phyloP scores from a whole-genome alignment of 495 filamentous ascomycete genomes.

The Astrocystis sublimbata region DNA sequence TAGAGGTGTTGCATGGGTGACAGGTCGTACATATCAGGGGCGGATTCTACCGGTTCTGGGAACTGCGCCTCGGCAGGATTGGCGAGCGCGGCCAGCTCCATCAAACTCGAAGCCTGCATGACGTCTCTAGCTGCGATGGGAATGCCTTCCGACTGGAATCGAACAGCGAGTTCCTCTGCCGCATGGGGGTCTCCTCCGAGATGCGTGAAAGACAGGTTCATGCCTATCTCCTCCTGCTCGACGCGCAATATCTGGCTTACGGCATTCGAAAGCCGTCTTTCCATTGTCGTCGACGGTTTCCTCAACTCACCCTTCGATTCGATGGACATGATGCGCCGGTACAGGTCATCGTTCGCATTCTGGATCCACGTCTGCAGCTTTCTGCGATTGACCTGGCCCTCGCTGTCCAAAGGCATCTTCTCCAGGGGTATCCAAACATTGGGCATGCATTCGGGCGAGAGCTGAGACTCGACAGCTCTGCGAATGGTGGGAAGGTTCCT shows the following conservation, averaged over 20 bases:
- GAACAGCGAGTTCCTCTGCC: conserved; percentile 39
- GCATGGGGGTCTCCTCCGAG: conserved; percentile 49
- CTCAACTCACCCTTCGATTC: conserved; percentile 38
- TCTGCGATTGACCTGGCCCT: conserved; percentile 42
- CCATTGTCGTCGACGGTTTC: conserved; percentile 37
- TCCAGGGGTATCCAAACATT: conserved; percentile 47
- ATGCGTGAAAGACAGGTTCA: conserved; percentile 44
- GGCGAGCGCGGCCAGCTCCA: conserved; percentile 39
- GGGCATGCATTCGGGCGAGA: conserved; percentile 36
- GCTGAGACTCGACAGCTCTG: conserved; percentile 27
- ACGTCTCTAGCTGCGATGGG: conserved; percentile 32
- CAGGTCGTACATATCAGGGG: conserved; percentile 59
- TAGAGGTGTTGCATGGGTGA: conserved; percentile 73
- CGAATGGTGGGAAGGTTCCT: conserved; percentile 39
- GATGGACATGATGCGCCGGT: conserved; percentile 43
- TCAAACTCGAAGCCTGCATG: conserved; percentile 24
- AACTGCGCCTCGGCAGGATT: conserved; percentile 14
- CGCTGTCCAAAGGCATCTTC: conserved; percentile 43
- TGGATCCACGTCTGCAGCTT: conserved; percentile 51
- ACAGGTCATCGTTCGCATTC: conserved; percentile 47
- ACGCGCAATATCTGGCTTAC: conserved; percentile 41
- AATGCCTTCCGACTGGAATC: conserved; percentile 44
- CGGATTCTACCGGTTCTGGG: conserved; percentile 29
- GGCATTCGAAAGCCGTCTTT: conserved; percentile 40
- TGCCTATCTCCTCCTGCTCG: conserved; percentile 39